Evolutionary conservation across 345 rosid species (phyloP).

Genomic region (Draba incana): DNA sequence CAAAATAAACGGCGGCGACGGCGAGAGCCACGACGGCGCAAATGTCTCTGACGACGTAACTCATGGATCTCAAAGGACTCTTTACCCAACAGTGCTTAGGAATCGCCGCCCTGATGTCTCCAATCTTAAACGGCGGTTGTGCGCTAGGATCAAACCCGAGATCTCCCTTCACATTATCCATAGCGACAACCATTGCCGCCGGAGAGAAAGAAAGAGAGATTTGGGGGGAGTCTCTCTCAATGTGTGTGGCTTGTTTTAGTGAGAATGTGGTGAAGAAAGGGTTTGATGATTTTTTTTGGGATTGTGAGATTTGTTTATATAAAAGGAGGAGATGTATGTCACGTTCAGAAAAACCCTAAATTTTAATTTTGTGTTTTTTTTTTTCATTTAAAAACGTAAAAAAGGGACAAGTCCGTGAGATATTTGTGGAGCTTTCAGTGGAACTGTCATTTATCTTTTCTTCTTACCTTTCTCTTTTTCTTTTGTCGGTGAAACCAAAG

Average conservation of each 20-base stretch:
- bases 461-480: no score
- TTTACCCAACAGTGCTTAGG: conserved; percentile 80
- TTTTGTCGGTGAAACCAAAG: no score
- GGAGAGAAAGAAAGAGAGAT: conserved; percentile 21
- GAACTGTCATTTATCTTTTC: no score
- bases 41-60: conserved; percentile 70
- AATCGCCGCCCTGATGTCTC: conserved; percentile 72
- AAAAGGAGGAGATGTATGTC: conserved; percentile 27
- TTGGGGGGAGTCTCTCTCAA: conserved; percentile 9
- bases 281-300: conserved; percentile 28
- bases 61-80: conserved; percentile 66
- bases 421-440: no score
- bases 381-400: no score
- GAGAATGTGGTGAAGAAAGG: conserved; percentile 38
- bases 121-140: conserved; percentile 68
- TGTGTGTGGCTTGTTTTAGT: conserved; percentile 11
- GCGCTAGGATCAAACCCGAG: conserved; percentile 58
- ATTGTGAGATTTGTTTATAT: conserved; percentile 38
- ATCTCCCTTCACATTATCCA: conserved; percentile 32
- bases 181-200: conserved; percentile 17
- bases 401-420: no score
- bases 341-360: conserved; percentile 5
- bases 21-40: conserved; percentile 51
- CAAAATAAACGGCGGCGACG: conserved; percentile 51
- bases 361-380: not conserved